A percentile compares a stretch with the other conserved stretches of the same genome.
phyloP scores from a whole-genome alignment of 1,284 basidiomycete genomes.

The Fomitopsis pinicola region DNA sequence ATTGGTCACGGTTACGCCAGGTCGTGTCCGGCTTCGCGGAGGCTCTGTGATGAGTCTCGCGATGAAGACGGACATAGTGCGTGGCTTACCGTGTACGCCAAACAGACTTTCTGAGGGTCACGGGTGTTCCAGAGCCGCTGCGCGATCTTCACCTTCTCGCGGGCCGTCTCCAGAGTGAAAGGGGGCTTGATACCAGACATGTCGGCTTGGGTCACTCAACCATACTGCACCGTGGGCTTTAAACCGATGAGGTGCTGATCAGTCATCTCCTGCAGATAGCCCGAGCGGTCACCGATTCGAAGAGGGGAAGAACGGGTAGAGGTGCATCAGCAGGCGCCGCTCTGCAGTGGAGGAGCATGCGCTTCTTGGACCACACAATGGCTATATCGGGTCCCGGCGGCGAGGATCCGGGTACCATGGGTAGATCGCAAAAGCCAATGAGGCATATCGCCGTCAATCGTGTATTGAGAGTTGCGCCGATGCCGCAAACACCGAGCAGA shows the following conservation, averaged over 20 bases:
- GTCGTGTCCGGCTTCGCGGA: constrained; percentile 36
- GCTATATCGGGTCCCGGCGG: not conserved
- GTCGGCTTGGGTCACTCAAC: not conserved
- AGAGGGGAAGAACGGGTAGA: no score
- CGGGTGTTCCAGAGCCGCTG: constrained; percentile 33
- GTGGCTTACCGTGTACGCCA: constrained; percentile 43
- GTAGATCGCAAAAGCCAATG: not conserved
- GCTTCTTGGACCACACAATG: not conserved
- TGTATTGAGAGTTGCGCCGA: no score
- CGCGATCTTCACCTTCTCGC: constrained; percentile 31
- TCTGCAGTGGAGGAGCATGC: not conserved
- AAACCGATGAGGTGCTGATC: no score
- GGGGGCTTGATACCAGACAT: constrained; percentile 29
- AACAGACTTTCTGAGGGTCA: constrained; percentile 29
- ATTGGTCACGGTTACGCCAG: constrained; percentile 58
- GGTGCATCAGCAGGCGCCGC: no score
- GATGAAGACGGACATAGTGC: not conserved
- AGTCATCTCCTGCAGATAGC: no score
- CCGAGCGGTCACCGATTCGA: no score
- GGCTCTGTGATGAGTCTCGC: not conserved
- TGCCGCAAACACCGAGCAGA: not conserved
- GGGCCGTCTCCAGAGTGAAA: constrained; percentile 29
- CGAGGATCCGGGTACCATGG: not conserved
- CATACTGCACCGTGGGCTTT: no score
- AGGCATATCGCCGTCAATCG: no score